These are phyloP conservation scores for Grigorovia jiainica DNA, from an alignment of 805 yeast species.

Conservation along the genomic window DNA sequence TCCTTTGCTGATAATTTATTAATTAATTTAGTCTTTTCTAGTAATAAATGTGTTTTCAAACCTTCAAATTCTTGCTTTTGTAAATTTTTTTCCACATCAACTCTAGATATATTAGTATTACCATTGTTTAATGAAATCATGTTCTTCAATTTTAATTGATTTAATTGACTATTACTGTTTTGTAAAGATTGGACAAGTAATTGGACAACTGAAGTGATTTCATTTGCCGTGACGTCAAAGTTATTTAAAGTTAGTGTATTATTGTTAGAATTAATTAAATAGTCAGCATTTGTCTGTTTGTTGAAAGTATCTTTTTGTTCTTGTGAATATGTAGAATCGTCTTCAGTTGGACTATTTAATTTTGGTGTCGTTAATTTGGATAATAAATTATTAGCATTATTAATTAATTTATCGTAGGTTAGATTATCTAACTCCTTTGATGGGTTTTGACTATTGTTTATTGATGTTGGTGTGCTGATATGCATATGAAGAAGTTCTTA, in stretches of 20 bases:
- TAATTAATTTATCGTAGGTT: neutral
- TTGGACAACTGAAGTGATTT: slow-evolving; percentile 5
- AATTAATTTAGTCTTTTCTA: slow-evolving; percentile 30
- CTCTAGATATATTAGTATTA: slow-evolving; percentile 10
- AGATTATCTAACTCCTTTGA: neutral
- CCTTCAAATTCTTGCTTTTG: slow-evolving; percentile 28
- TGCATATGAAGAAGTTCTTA: neutral
- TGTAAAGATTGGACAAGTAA: slow-evolving; percentile 16
- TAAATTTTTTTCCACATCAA: slow-evolving; percentile 22
- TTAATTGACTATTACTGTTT: slow-evolving; percentile 23
- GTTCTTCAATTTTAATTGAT: slow-evolving; percentile 30
- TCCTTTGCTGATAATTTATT: slow-evolving; percentile 34
- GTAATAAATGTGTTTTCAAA: slow-evolving; percentile 25
- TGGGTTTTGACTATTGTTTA: neutral
- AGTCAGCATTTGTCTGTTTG: too few relatives aligned
- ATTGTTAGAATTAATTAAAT: too few relatives aligned
- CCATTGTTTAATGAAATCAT: slow-evolving; percentile 22
- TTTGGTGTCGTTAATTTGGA: neutral
- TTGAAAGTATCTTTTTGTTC: too few relatives aligned
- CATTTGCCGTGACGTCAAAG: neutral
- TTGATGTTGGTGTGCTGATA: neutral
- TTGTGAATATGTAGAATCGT: neutral
- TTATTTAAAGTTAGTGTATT: neutral
- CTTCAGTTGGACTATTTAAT: neutral
- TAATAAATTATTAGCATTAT: neutral